These are phyloP conservation scores for Lipomyces mesembrius DNA, from an alignment of 805 yeast species.

Conservation along the genomic window DNA sequence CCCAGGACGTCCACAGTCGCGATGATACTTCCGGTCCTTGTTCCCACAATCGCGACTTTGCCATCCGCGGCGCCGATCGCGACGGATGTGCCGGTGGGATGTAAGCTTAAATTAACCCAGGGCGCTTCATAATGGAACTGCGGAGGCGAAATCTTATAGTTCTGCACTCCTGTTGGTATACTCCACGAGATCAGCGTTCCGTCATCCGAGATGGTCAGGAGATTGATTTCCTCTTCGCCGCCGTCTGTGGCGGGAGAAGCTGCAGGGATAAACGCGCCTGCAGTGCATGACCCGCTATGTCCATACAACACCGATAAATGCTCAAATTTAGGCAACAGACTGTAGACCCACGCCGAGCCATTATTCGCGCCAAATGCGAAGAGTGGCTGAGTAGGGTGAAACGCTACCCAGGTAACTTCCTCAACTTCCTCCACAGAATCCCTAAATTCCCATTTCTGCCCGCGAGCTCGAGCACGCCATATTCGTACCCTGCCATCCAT, in stretches of 20 bases:
- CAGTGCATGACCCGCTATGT: slow-evolving; percentile 80
- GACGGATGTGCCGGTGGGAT: slow-evolving; percentile 56
- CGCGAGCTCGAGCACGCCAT: slow-evolving; percentile 71
- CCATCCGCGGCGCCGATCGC: slow-evolving; percentile 93
- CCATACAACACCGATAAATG: slow-evolving; percentile 52
- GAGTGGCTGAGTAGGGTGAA: slow-evolving; percentile 77
- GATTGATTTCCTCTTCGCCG: slow-evolving; percentile 49
- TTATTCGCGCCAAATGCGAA: slow-evolving; percentile 92
- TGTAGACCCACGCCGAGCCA: slow-evolving; percentile 94
- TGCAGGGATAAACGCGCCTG: slow-evolving; percentile 71
- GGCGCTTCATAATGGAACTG: slow-evolving; percentile 83
- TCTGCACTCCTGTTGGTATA: slow-evolving; percentile 72
- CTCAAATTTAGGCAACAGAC: slow-evolving; percentile 62
- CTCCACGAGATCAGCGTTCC: slow-evolving; percentile 89
- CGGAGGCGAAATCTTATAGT: slow-evolving; percentile 66
- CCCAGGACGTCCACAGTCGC: slow-evolving; percentile 64
- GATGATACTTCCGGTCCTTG: slow-evolving; percentile 72
- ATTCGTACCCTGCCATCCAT: slow-evolving; percentile 88
- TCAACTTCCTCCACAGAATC: slow-evolving; percentile 83
- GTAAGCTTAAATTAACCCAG: slow-evolving; percentile 75
- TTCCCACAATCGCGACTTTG: slow-evolving; percentile 74
- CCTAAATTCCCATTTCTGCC: slow-evolving; percentile 77
- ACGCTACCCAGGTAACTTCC: slow-evolving; percentile 81
- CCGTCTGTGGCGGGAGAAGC: slow-evolving; percentile 47
- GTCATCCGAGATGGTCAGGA: slow-evolving; percentile 83